Conservation (phyloP, 495 filamentous ascomycete genomes). For the Amphirosellinia nigrospora region DNA sequence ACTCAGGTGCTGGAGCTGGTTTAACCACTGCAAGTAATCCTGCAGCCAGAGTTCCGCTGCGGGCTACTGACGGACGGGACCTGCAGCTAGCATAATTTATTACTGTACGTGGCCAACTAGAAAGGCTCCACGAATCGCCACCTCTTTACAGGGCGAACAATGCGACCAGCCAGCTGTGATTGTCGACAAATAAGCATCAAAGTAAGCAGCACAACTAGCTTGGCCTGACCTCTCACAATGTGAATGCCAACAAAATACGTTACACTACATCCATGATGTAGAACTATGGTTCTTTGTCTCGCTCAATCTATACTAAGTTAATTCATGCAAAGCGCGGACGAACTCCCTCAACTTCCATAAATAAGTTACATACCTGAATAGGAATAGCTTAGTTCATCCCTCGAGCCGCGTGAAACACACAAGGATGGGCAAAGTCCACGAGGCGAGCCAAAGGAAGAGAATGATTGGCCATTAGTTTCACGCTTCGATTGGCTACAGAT, state of each 20-base stretch:
- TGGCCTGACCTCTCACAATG: neutral
- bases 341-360: conserved; percentile 3
- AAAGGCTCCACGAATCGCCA: conserved; percentile 20
- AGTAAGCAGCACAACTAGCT: conserved; percentile 2
- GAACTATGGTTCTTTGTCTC: neutral
- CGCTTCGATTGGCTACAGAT: conserved; percentile 1
- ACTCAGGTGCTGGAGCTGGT: neutral
- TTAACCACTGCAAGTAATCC: conserved; percentile 10
- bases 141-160: conserved; percentile 4
- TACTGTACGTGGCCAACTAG: conserved; percentile 21
- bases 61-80: neutral
- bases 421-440: conserved; percentile 3
- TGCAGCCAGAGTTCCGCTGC: conserved; percentile 11
- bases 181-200: neutral
- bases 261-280: neutral
- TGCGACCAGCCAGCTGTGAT: conserved; percentile 1
- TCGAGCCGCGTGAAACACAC: conserved; percentile 11
- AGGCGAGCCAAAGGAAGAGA: neutral
- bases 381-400: neutral
- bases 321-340: neutral
- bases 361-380: conserved; percentile 1
- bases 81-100: conserved; percentile 17
- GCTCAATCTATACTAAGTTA: neutral
- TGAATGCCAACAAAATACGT: neutral
- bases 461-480: conserved; percentile 16